Evolutionary conservation across 305 asterid genomes (phyloP), one percentile per base, ranked within the genome.

Genomic region (Andrographis paniculata): DNA sequence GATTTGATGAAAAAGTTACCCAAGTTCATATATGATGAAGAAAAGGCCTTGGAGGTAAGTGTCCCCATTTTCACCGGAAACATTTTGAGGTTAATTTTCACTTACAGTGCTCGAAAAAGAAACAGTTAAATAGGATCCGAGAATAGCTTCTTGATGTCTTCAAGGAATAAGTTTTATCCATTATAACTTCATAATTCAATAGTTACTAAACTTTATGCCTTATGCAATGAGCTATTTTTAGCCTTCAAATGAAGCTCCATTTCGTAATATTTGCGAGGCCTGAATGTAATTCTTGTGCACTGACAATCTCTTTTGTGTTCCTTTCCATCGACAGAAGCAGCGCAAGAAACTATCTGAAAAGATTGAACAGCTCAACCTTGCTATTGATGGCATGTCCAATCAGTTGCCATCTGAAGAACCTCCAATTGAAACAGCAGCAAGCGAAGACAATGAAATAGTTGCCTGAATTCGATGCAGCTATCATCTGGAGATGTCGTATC

Each of bases 1-100:
- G 94, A 87, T 44, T 65, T 87, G 50, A 78, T 80, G 94, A 76
- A 75, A 51, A 84, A 80, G 56, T 71, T 87, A 66, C 95, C 96
- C 46, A 87, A 87, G 55, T 87, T 87, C 62, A 45, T 84, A 31
- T 80, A 84, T 24, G 94, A 88, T 14, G 95, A 84, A 59, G 97
- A 85, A 50, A 85, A 85, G 48, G 93, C 75, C 55, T 53, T 88
- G 48, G 95, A 88, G 93, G 95, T 82, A 66, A 60, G 67, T 17
- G 13, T 33, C 3, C 38, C 38, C n/a, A 2, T 2, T 2, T 33
- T 6, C 4, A 33, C 2, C 4, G 13, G 2, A 7, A n/a, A n/a
- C n/a, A n/a, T n/a, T n/a, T n/a, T n/a, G n/a, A n/a, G n/a, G n/a
- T n/a, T n/a, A n/a, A n/a, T n/a, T n/a, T n/a, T n/a, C n/a, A n/a